phyloP scores from a whole-genome alignment of 352 stramenopile genomes.

The Phytophthora macrochlamydospora region DNA sequence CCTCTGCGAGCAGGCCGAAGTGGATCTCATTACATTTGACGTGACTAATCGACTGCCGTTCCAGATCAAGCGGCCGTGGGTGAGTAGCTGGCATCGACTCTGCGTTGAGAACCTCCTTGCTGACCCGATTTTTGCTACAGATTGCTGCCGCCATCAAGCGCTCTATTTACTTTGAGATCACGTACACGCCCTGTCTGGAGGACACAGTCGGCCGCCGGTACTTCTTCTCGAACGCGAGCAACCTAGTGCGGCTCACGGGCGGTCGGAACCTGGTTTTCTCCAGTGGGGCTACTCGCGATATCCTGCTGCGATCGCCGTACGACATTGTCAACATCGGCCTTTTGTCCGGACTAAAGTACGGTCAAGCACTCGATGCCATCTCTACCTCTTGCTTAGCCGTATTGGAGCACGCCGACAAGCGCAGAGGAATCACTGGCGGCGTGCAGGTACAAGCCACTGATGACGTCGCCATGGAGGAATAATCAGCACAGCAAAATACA shows the following conservation, averaged over 20 bases:
- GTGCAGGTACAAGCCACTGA: constrained; percentile 41
- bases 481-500: not conserved
- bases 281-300: constrained; percentile 72
- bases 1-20: constrained; percentile 75
- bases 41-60: constrained; percentile 81
- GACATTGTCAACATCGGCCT: constrained; percentile 84
- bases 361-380: constrained; percentile 69
- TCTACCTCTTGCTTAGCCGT: constrained; percentile 58
- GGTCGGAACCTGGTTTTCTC: constrained; percentile 76
- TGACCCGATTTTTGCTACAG: constrained; percentile 19
- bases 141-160: constrained; percentile 76
- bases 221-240: constrained; percentile 88
- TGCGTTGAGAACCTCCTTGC: no score
- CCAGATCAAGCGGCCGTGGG: constrained; percentile 75
- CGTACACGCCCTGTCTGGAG: constrained; percentile 74
- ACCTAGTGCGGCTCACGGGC: constrained; percentile 73
- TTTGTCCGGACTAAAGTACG: constrained; percentile 72
- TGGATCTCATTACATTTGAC: constrained; percentile 87
- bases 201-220: constrained; percentile 81
- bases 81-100: constrained; percentile 19
- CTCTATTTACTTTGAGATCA: constrained; percentile 81
- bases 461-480: constrained; percentile 53
- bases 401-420: constrained; percentile 63
- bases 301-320: constrained; percentile 81
- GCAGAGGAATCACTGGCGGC: constrained; percentile 54